Evolutionary conservation across 176 grass and related monocot genomes (phyloP).

Genomic region (Triticum dicoccoides): DNA sequence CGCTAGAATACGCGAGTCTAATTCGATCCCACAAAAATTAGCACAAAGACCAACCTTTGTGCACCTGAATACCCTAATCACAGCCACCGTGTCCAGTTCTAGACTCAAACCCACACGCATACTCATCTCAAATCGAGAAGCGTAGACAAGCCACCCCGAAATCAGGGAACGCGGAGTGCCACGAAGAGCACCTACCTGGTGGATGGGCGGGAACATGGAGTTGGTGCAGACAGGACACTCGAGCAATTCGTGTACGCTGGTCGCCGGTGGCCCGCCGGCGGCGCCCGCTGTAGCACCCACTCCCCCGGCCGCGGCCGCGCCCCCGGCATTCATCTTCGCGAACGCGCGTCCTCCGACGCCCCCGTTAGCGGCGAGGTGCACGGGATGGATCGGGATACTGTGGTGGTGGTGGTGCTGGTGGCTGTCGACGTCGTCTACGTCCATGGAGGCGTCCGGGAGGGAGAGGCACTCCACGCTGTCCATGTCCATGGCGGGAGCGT

Average conservation of each 20-base stretch:
- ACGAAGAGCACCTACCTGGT: constrained; percentile 36
- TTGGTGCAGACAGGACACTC: constrained; percentile 66
- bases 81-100: not conserved
- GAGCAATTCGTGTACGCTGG: constrained; percentile 61
- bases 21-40: not conserved
- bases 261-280: constrained; percentile 26
- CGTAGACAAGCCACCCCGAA: not conserved
- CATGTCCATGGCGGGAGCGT: constrained; percentile 36
- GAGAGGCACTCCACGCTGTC: constrained; percentile 66
- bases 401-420: constrained; percentile 11
- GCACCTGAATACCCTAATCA: constrained; percentile 22
- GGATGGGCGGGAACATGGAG: constrained; percentile 63
- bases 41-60: not conserved
- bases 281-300: not conserved
- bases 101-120: constrained; percentile 3
- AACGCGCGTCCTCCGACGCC: constrained; percentile 9
- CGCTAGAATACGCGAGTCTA: not conserved
- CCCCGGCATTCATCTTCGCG: constrained; percentile 38
- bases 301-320: not conserved
- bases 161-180: not conserved
- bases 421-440: constrained; percentile 50
- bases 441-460: constrained; percentile 55
- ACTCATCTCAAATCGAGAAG: constrained; percentile 2
- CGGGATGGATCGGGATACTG: constrained; percentile 36
- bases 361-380: constrained; percentile 1